These are phyloP conservation scores for Haemoproteus tartakovskyi DNA, from an alignment of 169 alveolate species.

Conservation along the genomic window DNA sequence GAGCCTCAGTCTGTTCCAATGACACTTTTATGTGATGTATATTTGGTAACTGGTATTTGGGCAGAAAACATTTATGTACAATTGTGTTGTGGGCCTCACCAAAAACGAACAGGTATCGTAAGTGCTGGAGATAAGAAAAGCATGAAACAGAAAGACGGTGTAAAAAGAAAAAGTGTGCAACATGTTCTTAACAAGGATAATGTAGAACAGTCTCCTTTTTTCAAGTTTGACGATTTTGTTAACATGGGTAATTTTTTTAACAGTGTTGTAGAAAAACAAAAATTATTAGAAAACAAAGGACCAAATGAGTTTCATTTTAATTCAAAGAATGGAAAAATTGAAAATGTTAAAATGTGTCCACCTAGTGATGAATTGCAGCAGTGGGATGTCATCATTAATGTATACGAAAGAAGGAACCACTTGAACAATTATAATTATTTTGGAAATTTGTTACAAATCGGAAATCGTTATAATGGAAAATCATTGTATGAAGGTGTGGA, in stretches of 20 bases:
- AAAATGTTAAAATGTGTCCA: constrained; percentile 73
- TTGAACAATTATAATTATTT: background rate
- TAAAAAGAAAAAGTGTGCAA: background rate
- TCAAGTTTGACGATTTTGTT: constrained; percentile 31
- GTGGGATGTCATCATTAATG: constrained; percentile 82
- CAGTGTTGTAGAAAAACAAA: constrained; percentile 64
- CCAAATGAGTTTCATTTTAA: constrained; percentile 58
- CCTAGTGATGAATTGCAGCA: constrained; percentile 78
- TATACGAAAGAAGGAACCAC: constrained; percentile 62
- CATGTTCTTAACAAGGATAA: background rate
- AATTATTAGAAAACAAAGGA: constrained; percentile 68
- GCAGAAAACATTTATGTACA: constrained; percentile 70
- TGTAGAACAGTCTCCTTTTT: background rate
- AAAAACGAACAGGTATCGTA: constrained; percentile 80
- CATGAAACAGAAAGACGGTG: constrained; percentile 12
- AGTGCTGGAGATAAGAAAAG: constrained; percentile 18
- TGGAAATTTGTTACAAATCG: background rate
- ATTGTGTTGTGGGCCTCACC: constrained; percentile 84
- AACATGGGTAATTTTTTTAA: constrained; percentile 31
- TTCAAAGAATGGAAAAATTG: constrained; percentile 68
- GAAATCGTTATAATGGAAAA: background rate
- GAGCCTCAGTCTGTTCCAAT: constrained; percentile 82
- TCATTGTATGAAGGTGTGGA: background rate
- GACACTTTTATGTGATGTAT: constrained; percentile 82
- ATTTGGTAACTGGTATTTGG: constrained; percentile 78